Base-by-base conservation (phyloP, 805 yeast species). In the Suhomyces sp. region DNA sequence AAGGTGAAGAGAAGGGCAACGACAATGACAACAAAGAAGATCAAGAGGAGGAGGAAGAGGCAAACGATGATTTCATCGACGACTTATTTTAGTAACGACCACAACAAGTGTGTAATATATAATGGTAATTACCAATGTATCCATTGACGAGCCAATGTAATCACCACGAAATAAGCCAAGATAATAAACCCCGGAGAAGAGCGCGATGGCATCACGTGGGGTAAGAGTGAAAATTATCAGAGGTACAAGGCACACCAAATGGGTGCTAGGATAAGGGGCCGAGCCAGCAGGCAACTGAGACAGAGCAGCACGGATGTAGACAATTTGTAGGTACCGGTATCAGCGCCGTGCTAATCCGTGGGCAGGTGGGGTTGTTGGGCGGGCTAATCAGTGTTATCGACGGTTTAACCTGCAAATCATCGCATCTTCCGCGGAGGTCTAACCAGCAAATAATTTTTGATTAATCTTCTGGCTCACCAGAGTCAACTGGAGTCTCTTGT, bases 51-150 rank as follows among this genome's bases (percentile, higher is more conserved):
- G 63, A 57, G 27, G 58, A 60, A 15, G 70, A 64, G 33, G 61
- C 63, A 33, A 54, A 62, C 48, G 76, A 72, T 49, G 77, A 73
- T 17, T 48, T 38, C 51, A 66, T 74, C 50, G 77, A 72, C 49
- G 78, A 73, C 55, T 69, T 74, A 57, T 72, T 72, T 55, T 63
- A 56, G 48, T 17, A 19, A 33, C 24, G 42, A 38, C 42, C 24
- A 38, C 41, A n/a, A 5, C 15, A 15, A 27, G 24, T 22, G 36
- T 17, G 42, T 38, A 33, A 33, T 33, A 33, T 33, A 31, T 13
- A 31, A 26, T 26, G 29, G 29, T 31, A 31, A 29, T 8, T 8
- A 26, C 29, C 33, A 29, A 29, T 24, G 31, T 10, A 29, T 19
- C 19, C 19, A 6, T 29, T 29, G 2, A 29, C 31, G 26, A 19